Conservation (phyloP, 2,329 filamentous ascomycete species). For the Colletotrichum chlorophyti region DNA sequence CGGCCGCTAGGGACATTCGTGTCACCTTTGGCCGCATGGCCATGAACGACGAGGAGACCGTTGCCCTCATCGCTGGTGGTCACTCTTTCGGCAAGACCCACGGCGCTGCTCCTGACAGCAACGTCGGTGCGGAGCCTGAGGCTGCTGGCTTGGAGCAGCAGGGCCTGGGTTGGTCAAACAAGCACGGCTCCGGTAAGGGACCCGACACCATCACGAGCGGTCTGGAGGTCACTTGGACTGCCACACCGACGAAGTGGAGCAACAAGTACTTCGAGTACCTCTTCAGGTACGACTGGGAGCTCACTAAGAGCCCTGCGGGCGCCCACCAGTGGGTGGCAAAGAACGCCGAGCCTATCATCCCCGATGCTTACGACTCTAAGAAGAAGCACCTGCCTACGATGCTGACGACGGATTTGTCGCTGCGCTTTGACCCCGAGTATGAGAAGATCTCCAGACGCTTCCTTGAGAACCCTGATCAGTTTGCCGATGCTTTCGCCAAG, state of each 20-base stretch:
- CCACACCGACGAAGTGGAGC: slow-evolving; percentile 78
- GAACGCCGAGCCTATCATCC: slow-evolving; percentile 69
- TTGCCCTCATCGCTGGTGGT: slow-evolving; percentile 79
- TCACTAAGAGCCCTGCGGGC: slow-evolving; percentile 76
- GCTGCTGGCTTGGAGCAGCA: slow-evolving; percentile 69
- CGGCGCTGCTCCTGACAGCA: slow-evolving; percentile 67
- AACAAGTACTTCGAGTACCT: slow-evolving; percentile 78
- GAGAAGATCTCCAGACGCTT: slow-evolving; percentile 78
- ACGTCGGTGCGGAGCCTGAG: slow-evolving; percentile 73
- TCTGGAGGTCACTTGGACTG: slow-evolving; percentile 81
- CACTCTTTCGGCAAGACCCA: slow-evolving; percentile 84
- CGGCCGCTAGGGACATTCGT: slow-evolving; percentile 75
- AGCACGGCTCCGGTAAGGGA: slow-evolving; percentile 69
- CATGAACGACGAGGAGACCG: slow-evolving; percentile 84
- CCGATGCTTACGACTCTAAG: slow-evolving; percentile 71
- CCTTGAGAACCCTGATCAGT: slow-evolving; percentile 71
- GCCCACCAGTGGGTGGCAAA: slow-evolving; percentile 83
- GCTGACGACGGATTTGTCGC: slow-evolving; percentile 77
- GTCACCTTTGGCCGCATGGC: slow-evolving; percentile 80
- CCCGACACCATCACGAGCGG: slow-evolving; percentile 77
- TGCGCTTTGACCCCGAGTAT: slow-evolving; percentile 74
- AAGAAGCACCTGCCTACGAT: slow-evolving; percentile 78
- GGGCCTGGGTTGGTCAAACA: slow-evolving; percentile 76
- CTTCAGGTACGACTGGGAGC: slow-evolving; percentile 80
- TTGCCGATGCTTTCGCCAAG: slow-evolving; percentile 72